Percentiles rank a stretch among this genome's conserved stretches.
Conservation (phyloP, 495 filamentous ascomycete species). For the Coniosporium apollinis region DNA sequence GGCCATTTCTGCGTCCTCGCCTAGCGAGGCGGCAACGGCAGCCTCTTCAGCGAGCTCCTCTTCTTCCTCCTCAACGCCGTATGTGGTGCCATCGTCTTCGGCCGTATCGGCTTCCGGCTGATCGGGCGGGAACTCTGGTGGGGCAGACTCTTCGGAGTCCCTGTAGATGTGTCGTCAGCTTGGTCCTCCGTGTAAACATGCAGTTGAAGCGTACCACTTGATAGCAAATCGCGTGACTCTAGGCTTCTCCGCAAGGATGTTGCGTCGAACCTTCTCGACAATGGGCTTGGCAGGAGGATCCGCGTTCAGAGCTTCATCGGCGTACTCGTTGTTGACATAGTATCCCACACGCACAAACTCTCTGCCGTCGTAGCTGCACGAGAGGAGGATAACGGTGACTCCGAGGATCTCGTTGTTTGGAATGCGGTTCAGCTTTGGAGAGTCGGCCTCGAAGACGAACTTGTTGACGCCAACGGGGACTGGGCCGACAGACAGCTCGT, state of each 20-base stretch:
- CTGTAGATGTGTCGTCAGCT: conserved; percentile 26
- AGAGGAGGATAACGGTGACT: conserved; percentile 91
- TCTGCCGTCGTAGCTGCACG: conserved; percentile 86
- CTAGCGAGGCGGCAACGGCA: conserved; percentile 28
- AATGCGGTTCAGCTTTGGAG: conserved; percentile 75
- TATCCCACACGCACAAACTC: conserved; percentile 98
- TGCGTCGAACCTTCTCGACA: conserved; percentile 78
- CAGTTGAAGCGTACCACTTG: conserved; percentile 56
- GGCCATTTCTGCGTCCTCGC: conserved; percentile 63
- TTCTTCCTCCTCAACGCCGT: conserved; percentile 71
- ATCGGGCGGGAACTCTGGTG: conserved; percentile 88
- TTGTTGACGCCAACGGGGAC: conserved; percentile 97
- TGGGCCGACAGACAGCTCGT: conserved; percentile 87
- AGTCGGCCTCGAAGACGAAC: conserved; percentile 91
- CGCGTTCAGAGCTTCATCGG: conserved; percentile 68
- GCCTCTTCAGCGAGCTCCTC: conserved; percentile 41
- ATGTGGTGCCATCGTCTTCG: conserved; percentile 68
- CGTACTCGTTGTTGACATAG: conserved; percentile 98
- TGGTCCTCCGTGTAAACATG: not conserved
- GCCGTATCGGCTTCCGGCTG: conserved; percentile 84
- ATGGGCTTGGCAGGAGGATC: conserved; percentile 84
- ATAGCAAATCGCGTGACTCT: conserved; percentile 96
- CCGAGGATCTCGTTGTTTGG: conserved; percentile 88
- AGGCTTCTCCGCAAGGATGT: conserved; percentile 91
- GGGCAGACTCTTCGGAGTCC: conserved; percentile 92